phyloP scores from a whole-genome alignment of 306 rosid genomes.

The Inga oerstediana region DNA sequence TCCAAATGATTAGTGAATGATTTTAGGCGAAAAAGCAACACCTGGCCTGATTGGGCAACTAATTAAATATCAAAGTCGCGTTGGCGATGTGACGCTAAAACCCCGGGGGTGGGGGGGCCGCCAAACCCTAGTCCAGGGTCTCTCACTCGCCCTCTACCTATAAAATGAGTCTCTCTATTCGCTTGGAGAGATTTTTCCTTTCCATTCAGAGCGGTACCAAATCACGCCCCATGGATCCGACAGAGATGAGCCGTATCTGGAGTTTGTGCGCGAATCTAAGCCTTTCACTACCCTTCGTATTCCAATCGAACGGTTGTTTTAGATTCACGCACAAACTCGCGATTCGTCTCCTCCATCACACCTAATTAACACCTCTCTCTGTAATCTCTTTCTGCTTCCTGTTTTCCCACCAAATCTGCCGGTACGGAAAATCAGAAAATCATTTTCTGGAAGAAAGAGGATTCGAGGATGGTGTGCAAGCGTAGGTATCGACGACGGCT shows the following conservation, averaged over 20 bases:
- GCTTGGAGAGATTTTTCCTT: no score
- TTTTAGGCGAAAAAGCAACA: background rate
- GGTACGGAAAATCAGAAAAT: background rate
- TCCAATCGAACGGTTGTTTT: background rate
- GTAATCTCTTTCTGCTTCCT: background rate
- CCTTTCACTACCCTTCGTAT: conserved; percentile 9
- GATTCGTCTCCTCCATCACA: conserved; percentile 27
- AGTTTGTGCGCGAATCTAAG: conserved; percentile 41
- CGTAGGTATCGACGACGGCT: conserved; percentile 37
- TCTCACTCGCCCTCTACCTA: background rate
- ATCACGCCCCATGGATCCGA: background rate
- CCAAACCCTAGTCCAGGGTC: background rate
- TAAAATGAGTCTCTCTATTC: background rate
- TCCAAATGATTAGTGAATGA: background rate
- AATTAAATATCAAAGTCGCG: background rate
- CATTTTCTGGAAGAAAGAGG: background rate
- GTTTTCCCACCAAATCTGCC: background rate
- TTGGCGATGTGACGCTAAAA: background rate
- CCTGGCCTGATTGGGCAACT: background rate
- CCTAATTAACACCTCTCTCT: background rate
- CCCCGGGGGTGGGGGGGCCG: background rate
- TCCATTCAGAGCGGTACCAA: background rate
- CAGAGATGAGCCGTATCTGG: conserved; percentile 29
- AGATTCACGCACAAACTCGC: conserved; percentile 51
- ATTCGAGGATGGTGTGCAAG: background rate